Base-by-base conservation (phyloP, 2,329 filamentous ascomycete species). In the Dryadomyces quercus-mongolicae region DNA sequence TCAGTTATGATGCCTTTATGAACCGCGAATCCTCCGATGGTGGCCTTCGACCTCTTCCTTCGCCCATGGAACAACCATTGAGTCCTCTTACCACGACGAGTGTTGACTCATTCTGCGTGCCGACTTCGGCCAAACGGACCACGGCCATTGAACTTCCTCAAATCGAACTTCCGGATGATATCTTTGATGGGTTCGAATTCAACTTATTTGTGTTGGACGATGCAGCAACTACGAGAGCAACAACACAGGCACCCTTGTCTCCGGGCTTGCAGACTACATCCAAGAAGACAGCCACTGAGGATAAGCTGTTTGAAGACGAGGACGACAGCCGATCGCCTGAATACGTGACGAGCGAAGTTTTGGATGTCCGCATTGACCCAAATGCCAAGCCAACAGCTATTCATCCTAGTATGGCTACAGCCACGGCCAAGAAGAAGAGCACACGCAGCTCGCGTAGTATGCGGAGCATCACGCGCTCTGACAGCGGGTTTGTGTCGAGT, bases 401-500 rank as follows among this genome's bases (percentile, higher is more conserved):
- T 38, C 56, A 13, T 36, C 12, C 15, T 55, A 13, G 53, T 25
- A 3, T 8, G 25, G 8, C 25, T 16, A 40, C 10, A 12, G 8
- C 36, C 15, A 5, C 10, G 8, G 3, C 36, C 36, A 36, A 51
- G 3, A 43, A 38, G 10, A 56, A 54, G 21, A 57, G 55, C 10
- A 40, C 31, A 3, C 54, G 38, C 9, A 58, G 51, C 10, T 40
- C 31, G 3, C 54, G 38, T 6, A 58, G 51, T 61, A 36, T 53
- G 47, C 49, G 60, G 55, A 57, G 62, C 48, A 50, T 74, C 8
- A 60, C 60, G 6, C 67, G 70, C 51, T 67, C 69, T 2, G 76
- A 80, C 55, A 80, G 77, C 57, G 77, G 75, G 2, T 70, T 77
- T 47, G 65, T 71, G 31, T 71, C 74, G 1, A 75, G 70, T 53